Base-by-base conservation (phyloP, 371 early-diverging fungal genomes). In the Sporodiniella umbellata region DNA sequence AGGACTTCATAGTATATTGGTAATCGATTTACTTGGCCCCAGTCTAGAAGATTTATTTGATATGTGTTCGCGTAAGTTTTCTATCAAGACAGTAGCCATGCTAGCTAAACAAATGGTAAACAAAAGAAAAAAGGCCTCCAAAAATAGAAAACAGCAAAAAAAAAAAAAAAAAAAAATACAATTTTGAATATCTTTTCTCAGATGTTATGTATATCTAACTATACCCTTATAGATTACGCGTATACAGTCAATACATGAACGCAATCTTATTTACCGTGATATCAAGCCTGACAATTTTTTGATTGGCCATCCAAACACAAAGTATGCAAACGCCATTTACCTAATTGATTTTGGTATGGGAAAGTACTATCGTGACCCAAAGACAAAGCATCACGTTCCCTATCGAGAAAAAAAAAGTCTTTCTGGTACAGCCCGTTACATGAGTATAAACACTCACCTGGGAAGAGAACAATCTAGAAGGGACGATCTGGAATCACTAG, bases 271-370 rank as follows among this genome's bases (percentile, higher is more conserved):
- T 42, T 98, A 99, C 69, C 85, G 99, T 53, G 99, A 99, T 72
- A 96, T 99, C 60, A 99, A 99, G 66, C 99, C 99, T 21, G 99
- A 99, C 70, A 99, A 99, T 80, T 99, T 99, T 66, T 75, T 98
- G 42, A 88, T 96, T 56, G 97, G 96, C 26, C 75, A 88, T n/a
- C 85, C 91, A 4, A 66, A 78, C 51, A 79, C 82, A 17, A 80
- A 84, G 33, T 61, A 78, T 45, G 80, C 83, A 26, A 81, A 83
- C 54, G 69, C 76, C 22, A 75, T 90, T 21, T 87, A 87, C 60
- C 87, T 93, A 62, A 84, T 99, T 47, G 99, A 99, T 72, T 95
- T 96, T 76, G 99, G 99, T 48, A 93, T 99, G 90, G 93, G 95
- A 19, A 99, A 99, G 71, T 85, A 88, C 58, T 98, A 94, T 60